These are phyloP conservation scores for Hyaloscypha finlandica DNA, from an alignment of 495 filamentous ascomycete genomes.

Conservation along the genomic window DNA sequence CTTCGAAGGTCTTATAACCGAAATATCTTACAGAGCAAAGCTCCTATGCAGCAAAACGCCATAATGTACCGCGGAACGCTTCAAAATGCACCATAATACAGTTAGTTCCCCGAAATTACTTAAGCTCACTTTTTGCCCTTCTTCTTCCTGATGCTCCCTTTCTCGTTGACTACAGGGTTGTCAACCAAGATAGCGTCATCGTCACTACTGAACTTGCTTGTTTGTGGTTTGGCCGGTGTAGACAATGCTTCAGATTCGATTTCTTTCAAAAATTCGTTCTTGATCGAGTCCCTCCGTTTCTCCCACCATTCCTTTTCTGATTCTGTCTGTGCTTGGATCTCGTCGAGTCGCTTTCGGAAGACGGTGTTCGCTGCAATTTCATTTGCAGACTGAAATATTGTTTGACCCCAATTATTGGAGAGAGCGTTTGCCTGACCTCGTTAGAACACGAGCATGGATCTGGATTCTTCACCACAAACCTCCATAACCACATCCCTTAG, in stretches of 20 bases:
- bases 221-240: conserved; percentile 32
- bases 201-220: conserved; percentile 57
- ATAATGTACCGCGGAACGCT: neutral
- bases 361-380: conserved; percentile 73
- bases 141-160: conserved; percentile 62
- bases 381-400: conserved; percentile 92
- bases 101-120: too few relatives aligned
- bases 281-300: conserved; percentile 69
- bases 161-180: conserved; percentile 51
- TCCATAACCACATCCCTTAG: conserved; percentile 90
- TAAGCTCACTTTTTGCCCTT: conserved; percentile 70
- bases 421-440: conserved; percentile 77
- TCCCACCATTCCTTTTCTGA: conserved; percentile 91
- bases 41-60: conserved; percentile 1
- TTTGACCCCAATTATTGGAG: conserved; percentile 81
- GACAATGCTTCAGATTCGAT: conserved; percentile 56
- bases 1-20: neutral
- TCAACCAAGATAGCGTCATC: conserved; percentile 89
- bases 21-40: conserved; percentile 11
- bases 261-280: conserved; percentile 83
- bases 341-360: conserved; percentile 60
- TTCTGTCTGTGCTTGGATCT: conserved; percentile 65
- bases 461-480: conserved; percentile 49
- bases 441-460: conserved; percentile 12
- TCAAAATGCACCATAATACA: conserved; percentile 7